These are phyloP conservation scores for Candida sanyiensis DNA, from an alignment of 805 yeast genomes.

Conservation along the genomic window DNA sequence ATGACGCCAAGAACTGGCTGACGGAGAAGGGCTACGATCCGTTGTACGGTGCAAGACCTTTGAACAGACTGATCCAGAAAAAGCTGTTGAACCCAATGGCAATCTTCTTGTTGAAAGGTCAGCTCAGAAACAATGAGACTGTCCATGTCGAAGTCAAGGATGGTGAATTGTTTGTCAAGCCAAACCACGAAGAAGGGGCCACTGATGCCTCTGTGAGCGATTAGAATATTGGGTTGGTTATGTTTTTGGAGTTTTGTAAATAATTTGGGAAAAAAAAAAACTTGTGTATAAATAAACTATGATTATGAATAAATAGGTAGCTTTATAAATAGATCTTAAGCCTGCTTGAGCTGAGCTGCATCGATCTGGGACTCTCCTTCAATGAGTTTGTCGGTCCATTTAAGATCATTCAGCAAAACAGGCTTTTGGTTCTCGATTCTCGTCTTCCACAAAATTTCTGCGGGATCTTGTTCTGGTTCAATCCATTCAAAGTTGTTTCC, in stretches of 20 bases:
- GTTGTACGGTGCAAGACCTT: conserved; percentile 91
- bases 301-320: conserved; percentile 2
- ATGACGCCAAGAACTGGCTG: conserved; percentile 70
- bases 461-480: conserved; percentile 89
- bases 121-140: conserved; percentile 52
- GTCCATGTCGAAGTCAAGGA: conserved; percentile 45
- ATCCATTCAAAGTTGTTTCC: conserved; percentile 88
- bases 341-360: background rate
- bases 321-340: no score
- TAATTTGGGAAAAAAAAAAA: background rate
- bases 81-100: conserved; percentile 87
- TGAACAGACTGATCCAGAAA: conserved; percentile 85
- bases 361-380: background rate
- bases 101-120: conserved; percentile 69
- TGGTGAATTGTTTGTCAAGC: conserved; percentile 38
- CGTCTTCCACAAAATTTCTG: conserved; percentile 39
- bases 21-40: conserved; percentile 87
- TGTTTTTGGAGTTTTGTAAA: background rate
- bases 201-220: conserved; percentile 7
- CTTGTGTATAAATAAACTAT: conserved; percentile 1
- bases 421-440: conserved; percentile 14
- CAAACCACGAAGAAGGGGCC: conserved; percentile 39
- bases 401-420: conserved; percentile 11
- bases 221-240: background rate
- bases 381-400: conserved; percentile 22